Evolutionary conservation across 495 filamentous ascomycete genomes (phyloP), one percentile per base, ranked within the genome.

Genomic region (Penicillium flavigenum): DNA sequence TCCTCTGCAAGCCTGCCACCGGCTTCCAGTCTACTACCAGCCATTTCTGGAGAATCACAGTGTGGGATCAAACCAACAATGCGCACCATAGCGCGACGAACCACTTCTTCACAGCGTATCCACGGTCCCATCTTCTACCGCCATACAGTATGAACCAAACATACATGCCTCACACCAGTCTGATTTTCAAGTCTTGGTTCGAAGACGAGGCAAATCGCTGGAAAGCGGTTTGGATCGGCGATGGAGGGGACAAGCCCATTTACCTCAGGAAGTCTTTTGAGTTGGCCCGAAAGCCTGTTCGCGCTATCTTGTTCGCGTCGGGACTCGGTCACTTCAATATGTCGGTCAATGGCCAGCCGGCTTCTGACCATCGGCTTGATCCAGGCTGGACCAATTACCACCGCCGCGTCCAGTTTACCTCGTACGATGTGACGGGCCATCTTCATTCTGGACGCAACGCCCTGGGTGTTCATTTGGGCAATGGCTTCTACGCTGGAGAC

Each of bases 361-460:
- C 67, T 10, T 70, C 67, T 6, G 16, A 61, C 20, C 67, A 70
- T 42, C 60, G 63, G 16, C 56, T 70, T 17, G 67, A 70, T 48
- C 67, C 67, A 16, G 67, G 67, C 20, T 70, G 67, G 67, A 70
- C 67, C n/a, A 65, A 67, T 44, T 70, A 70, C 19, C 67, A 70
- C 46, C 59, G 62, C 6, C 53, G 60, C 9, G 57, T 70, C 7
- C 67, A 70, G 27, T 70, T 65, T 24, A 63, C 61, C 12, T 63
- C 60, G 9, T 70, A 70, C 36, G 64, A 70, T 50, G 64, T 70
- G 16, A 67, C 67, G 3, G 24, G 19, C 5, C 63, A 58, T 20
- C 39, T 61, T 20, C 51, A 31, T 10, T 8, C 42, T 11, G 63
- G 60, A 5, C 59, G 60, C 20, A 70, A 70, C n/a, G 60, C 57